Conservation (phyloP, 169 alveolate genomes). For the Babesia ovata region DNA sequence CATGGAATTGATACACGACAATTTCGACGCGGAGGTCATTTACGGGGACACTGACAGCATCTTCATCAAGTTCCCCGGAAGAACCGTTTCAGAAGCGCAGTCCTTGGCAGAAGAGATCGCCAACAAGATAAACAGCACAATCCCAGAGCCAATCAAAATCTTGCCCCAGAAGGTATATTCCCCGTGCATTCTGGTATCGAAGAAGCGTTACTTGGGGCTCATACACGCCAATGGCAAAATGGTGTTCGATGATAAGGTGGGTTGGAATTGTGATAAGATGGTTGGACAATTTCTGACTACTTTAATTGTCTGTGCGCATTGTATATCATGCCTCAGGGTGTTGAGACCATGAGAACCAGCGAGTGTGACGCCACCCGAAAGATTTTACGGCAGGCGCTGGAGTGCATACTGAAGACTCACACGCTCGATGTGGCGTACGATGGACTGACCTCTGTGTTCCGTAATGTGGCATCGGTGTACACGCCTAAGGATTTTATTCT, state of each 20-base stretch:
- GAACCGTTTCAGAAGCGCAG: slow-evolving; percentile 84
- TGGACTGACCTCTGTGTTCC: slow-evolving; percentile 23
- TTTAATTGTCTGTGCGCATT: neutral
- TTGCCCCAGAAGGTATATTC: slow-evolving; percentile 92
- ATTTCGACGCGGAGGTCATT: slow-evolving; percentile 86
- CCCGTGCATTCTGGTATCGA: slow-evolving; percentile 90
- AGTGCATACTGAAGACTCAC: slow-evolving; percentile 34
- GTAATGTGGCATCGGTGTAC: slow-evolving; percentile 31
- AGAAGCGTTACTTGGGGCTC: slow-evolving; percentile 92
- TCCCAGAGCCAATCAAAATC: slow-evolving; percentile 89
- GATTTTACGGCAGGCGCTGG: slow-evolving; percentile 34
- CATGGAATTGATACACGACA: slow-evolving; percentile 83
- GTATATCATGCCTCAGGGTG: slow-evolving; percentile 36
- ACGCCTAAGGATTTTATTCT: slow-evolving; percentile 57
- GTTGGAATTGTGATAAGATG: neutral
- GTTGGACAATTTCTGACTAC: neutral
- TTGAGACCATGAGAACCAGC: slow-evolving; percentile 67
- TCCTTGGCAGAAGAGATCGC: slow-evolving; percentile 85
- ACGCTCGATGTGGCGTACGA: slow-evolving; percentile 38
- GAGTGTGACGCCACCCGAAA: slow-evolving; percentile 63
- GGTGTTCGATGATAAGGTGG: slow-evolving; percentile 49
- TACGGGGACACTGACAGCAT: slow-evolving; percentile 99
- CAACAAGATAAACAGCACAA: slow-evolving; percentile 78
- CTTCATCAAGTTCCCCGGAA: slow-evolving; percentile 92
- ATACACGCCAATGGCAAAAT: slow-evolving; percentile 35